Evolutionary conservation across 2,329 filamentous ascomycete genomes (phyloP), one percentile per base, ranked within the genome.

Genomic region (Colletotrichum euphorbiae): DNA sequence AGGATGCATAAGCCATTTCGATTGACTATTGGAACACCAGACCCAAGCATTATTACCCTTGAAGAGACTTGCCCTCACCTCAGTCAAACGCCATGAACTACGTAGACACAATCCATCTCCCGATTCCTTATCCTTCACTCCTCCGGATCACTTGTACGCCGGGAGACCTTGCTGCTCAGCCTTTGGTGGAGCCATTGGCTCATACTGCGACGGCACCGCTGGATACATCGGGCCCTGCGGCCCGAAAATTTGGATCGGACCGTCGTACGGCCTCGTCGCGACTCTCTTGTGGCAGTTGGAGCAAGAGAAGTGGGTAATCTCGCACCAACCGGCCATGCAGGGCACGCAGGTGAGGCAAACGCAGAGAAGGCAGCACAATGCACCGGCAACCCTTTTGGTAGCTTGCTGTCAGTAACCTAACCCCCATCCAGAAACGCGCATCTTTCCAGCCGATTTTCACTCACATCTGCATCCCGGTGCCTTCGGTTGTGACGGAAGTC

Each of bases 291-390:
- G 70, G 73, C 77, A 79, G 21, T 62, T 40, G 8, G 71, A 69
- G 73, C 77, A 79, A 50, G 62, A 73, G 69, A 74, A 77, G 64
- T 75, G 59, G 6, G 68, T 73, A 33, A 76, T 71, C 68, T 78
- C 76, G 59, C 75, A 78, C 77, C 76, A 78, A 38, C 72, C 69
- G 3, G 74, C 75, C 13, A 75, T 58, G 64, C 76, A 78, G 6
- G 77, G 76, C 13, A 79, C 59, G 60, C 75, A 77, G 9, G 76
- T 68, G 6, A 77, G 71, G 57, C 74, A 78, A 63, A 77, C 65
- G 69, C 76, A 78, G 55, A 78, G 43, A 17, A 78, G 65, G 57
- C 75, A 77, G 70, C 76, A 74, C 19, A 77, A 42, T 38, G 72
- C 71, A 21, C 75, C 75, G 15, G 72, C 71, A 33, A 78, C 21